Percentiles rank a stretch among this genome's conserved stretches.
phyloP scores from a whole-genome alignment of 2,329 filamentous ascomycete species.

The Ascomycota sp. region DNA sequence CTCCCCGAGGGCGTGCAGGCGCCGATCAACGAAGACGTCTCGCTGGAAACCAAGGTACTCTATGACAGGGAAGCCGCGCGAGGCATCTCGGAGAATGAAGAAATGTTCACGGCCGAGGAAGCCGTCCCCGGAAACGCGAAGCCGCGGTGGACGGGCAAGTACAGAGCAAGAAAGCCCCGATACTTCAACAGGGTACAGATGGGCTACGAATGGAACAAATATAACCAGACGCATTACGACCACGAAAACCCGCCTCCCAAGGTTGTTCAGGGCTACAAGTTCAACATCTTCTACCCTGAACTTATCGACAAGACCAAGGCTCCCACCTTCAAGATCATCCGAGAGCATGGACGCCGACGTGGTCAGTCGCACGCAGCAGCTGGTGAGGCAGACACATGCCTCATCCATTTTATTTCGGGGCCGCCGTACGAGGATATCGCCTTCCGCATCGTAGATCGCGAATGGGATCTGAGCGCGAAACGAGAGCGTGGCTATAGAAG shows the following conservation, averaged over 20 bases:
- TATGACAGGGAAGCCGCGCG: slow-evolving; percentile 87
- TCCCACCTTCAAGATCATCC: slow-evolving; percentile 87
- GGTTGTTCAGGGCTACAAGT: slow-evolving; percentile 97
- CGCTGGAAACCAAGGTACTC: slow-evolving; percentile 66
- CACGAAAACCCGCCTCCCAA: slow-evolving; percentile 95
- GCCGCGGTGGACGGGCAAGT: slow-evolving; percentile 66
- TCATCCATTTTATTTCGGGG: slow-evolving; percentile 88
- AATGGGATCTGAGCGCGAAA: slow-evolving; percentile 98
- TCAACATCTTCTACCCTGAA: slow-evolving; percentile 98
- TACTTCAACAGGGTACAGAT: slow-evolving; percentile 98
- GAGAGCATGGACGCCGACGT: slow-evolving; percentile 71
- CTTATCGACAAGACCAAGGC: slow-evolving; percentile 88
- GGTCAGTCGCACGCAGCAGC: slow-evolving; percentile 87
- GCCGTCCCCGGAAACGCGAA: slow-evolving; percentile 38
- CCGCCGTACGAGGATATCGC: slow-evolving; percentile 94
- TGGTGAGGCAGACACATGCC: slow-evolving; percentile 88
- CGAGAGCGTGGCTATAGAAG: slow-evolving; percentile 86
- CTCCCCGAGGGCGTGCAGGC: not conserved
- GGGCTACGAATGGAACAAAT: slow-evolving; percentile 99
- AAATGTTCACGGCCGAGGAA: slow-evolving; percentile 86
- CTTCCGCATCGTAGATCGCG: slow-evolving; percentile 91
- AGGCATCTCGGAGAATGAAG: slow-evolving; percentile 81
- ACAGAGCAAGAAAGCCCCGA: slow-evolving; percentile 74
- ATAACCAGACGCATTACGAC: slow-evolving; percentile 98
- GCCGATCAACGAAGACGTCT: slow-evolving; percentile 53